Evolutionary conservation across 2,329 filamentous ascomycete genomes (phyloP).

Genomic region (Colletotrichum sp.): DNA sequence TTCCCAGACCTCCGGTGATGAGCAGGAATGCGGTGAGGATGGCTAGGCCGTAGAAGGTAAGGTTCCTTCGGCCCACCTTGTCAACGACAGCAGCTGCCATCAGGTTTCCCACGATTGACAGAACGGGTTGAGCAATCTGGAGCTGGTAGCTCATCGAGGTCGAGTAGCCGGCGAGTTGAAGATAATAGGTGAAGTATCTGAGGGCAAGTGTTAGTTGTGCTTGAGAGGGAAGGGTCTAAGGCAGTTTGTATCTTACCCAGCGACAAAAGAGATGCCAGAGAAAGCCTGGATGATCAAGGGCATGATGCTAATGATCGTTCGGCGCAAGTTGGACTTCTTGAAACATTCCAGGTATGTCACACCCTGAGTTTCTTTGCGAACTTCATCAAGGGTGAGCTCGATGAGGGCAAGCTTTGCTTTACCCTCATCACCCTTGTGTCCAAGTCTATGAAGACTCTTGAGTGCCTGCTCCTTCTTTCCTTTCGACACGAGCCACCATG

Average conservation of each 20-base stretch:
- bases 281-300: conserved; percentile 39
- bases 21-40: conserved; percentile 43
- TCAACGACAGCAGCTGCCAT: conserved; percentile 43
- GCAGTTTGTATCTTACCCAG: conserved; percentile 35
- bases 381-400: conserved; percentile 35
- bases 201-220: not conserved
- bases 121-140: conserved; percentile 42
- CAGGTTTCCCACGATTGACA: conserved; percentile 43
- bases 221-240: conserved; percentile 19
- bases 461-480: conserved; percentile 37
- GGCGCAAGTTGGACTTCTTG: conserved; percentile 39
- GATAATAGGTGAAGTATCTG: conserved; percentile 36
- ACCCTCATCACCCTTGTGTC: conserved; percentile 29
- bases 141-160: conserved; percentile 39
- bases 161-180: conserved; percentile 44
- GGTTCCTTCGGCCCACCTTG: conserved; percentile 35
- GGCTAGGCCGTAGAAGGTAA: conserved; percentile 40
- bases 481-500: conserved; percentile 44
- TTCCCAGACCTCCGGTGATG: conserved; percentile 40
- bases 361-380: conserved; percentile 38
- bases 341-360: conserved; percentile 45
- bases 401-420: conserved; percentile 32
- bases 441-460: conserved; percentile 35
- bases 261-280: conserved; percentile 37
- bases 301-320: conserved; percentile 42